These are phyloP conservation scores for Cylindrotheca fusiformis DNA, from an alignment of 108 stramenopile species.

Conservation along the genomic window DNA sequence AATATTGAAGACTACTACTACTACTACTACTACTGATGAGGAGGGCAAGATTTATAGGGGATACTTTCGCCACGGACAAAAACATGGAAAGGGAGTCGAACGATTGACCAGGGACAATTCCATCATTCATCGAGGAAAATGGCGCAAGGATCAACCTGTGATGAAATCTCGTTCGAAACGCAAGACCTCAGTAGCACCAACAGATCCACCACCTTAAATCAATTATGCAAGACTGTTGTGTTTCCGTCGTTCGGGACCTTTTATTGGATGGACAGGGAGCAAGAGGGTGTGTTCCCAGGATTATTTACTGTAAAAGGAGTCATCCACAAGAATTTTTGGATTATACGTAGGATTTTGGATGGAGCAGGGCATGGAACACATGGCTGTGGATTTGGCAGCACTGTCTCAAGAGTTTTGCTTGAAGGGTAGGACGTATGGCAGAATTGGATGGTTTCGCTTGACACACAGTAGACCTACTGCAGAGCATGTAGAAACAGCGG, in stretches of 20 bases:
- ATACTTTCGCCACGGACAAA: neutral
- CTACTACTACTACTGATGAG: too few species aligned
- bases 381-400: too few species aligned
- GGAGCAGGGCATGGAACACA: too few species aligned
- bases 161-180: neutral
- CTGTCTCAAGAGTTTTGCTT: too few species aligned
- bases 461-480: too few species aligned
- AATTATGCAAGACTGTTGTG: neutral
- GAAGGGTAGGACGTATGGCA: too few species aligned
- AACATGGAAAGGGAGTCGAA: neutral
- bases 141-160: slow-evolving; percentile 2
- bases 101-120: neutral
- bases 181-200: too few species aligned
- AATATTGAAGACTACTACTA: neutral
- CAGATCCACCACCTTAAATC: neutral
- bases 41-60: neutral
- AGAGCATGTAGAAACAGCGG: too few species aligned
- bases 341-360: too few species aligned
- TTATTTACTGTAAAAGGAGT: too few species aligned
- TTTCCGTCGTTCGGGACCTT: neutral
- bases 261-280: slow-evolving; percentile 1
- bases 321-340: too few species aligned
- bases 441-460: too few species aligned
- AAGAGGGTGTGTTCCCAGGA: slow-evolving; percentile 4
- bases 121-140: slow-evolving; percentile 5